Base-by-base conservation (phyloP, 2,329 filamentous ascomycete genomes). In the Hymenoscyphus salicellus region DNA sequence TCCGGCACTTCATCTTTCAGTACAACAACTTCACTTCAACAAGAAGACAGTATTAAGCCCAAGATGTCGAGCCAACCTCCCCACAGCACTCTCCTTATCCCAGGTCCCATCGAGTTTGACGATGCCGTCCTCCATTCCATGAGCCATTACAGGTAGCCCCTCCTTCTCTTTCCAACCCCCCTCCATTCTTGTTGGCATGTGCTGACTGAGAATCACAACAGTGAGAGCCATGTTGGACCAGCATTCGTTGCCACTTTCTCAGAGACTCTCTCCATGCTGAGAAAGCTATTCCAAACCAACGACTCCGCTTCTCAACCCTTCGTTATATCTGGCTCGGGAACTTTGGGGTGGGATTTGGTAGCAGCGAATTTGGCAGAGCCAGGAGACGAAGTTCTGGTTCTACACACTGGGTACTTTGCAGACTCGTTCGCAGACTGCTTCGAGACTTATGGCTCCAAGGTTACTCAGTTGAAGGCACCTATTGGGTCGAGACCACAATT, bases 381-480 rank as follows among this genome's bases (percentile, higher is more conserved):
- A 60, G 93, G 91, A 66, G 95, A 99, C 75, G 86, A 97, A 65
- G 95, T 91, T 28, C 85, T 99, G 49, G 93, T 99, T 62, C 86
- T 99, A 20, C 93, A 96, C 82, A 96, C 92, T 52, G 95, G 95
- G 70, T 99, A 99, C 85, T 99, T 99, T 76, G 93, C 91, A 71
- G 93, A 98, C 77, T 93, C 89, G 65, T 97, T 99, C 76, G 91
- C 92, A 70, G 89, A 96, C 79, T 97, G 93, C 80, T 86, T 99
- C 76, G 85, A 89, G 75, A 91, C 91, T 43, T 99, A 99, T 76
- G 94, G 95, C 68, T 92, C 89, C 72, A 91, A 92, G 72, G 90
- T 92, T 26, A 97, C 93, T 66, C 92, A 97, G 80, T 81, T 99
- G 71, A 94, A 92, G 77, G 93, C 92, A 1, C 87, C 92, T 57